Evolutionary conservation across 306 rosid genomes (phyloP).

Genomic region (Coriaria nepalensis): DNA sequence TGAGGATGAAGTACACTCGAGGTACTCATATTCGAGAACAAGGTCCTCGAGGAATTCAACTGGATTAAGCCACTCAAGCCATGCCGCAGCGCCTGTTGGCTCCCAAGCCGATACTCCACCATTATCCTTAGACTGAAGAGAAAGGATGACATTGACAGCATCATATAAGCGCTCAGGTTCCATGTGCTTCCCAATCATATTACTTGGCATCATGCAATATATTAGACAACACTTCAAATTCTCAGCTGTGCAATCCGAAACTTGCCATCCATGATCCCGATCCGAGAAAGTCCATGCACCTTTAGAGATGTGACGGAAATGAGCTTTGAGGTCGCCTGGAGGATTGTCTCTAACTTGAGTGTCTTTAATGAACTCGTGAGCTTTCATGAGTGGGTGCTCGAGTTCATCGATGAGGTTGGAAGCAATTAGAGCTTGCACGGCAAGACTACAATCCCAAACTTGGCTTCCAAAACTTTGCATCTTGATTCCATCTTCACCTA

Average conservation of each 20-base stretch:
- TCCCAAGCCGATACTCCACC: conserved; percentile 10
- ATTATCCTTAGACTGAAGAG: conserved; percentile 12
- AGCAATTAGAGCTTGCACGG: conserved; percentile 25
- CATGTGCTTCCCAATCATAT: conserved; percentile 15
- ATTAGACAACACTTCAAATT: conserved; percentile 19
- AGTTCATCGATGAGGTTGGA: conserved; percentile 9
- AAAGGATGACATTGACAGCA: conserved; percentile 16
- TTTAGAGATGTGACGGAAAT: conserved; percentile 27
- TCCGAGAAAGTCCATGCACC: conserved; percentile 34
- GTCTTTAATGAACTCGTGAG: conserved; percentile 17
- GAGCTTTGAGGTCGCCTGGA: conserved; percentile 9
- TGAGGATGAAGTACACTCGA: conserved; percentile 43
- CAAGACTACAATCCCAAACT: conserved; percentile 25
- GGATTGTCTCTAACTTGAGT: conserved; percentile 24
- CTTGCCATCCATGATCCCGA: conserved; percentile 30
- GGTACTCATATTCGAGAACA: no score
- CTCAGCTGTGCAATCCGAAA: conserved; percentile 33
- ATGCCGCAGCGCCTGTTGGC: no score
- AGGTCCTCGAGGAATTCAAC: no score
- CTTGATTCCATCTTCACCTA: conserved; percentile 33
- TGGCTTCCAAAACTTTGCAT: conserved; percentile 31
- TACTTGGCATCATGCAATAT: neutral
- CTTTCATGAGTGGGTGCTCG: conserved; percentile 12
- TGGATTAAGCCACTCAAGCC: no score
- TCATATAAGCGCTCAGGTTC: conserved; percentile 15